Percentiles rank a stretch among this genome's conserved stretches.
Evolutionary conservation across 2,329 filamentous ascomycete genomes (phyloP).

Genomic region (Claviceps lovelessii): DNA sequence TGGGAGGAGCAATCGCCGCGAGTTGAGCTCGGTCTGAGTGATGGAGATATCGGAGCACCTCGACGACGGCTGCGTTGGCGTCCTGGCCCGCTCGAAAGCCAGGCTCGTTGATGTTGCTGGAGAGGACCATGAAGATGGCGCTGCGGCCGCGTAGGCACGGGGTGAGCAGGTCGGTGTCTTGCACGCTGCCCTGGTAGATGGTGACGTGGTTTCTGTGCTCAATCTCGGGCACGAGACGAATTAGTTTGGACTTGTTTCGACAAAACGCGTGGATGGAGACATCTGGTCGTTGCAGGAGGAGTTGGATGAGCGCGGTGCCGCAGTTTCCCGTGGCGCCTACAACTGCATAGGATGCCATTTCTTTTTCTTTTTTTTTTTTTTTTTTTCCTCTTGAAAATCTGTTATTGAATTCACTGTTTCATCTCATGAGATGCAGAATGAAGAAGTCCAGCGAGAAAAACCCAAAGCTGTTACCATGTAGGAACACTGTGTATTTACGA

Average conservation of each 20-base stretch:
- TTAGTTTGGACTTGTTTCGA: conserved; percentile 27
- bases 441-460: too few species aligned
- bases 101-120: conserved; percentile 30
- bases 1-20: conserved; percentile 12
- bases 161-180: conserved; percentile 23
- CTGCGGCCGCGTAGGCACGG: conserved; percentile 9
- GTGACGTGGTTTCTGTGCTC: conserved; percentile 17
- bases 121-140: conserved; percentile 26
- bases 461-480: too few species aligned
- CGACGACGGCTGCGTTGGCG: conserved; percentile 19
- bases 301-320: conserved; percentile 26
- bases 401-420: too few species aligned
- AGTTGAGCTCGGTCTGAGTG: too few species aligned
- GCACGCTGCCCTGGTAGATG: conserved; percentile 27
- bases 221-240: conserved; percentile 17
- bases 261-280: conserved; percentile 28
- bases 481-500: too few species aligned
- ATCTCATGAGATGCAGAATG: too few species aligned
- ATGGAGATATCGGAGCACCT: conserved; percentile 11
- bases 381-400: too few species aligned
- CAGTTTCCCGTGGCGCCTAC: conserved; percentile 30
- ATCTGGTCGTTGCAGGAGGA: conserved; percentile 19
- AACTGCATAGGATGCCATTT: conserved; percentile 19
- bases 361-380: background rate
- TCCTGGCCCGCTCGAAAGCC: conserved; percentile 24